Percentiles rank a stretch among this genome's conserved stretches.
These are phyloP conservation scores for Hebeloma cylindrosporum DNA, from an alignment of 768 basidiomycete genomes.

Conservation along the genomic window DNA sequence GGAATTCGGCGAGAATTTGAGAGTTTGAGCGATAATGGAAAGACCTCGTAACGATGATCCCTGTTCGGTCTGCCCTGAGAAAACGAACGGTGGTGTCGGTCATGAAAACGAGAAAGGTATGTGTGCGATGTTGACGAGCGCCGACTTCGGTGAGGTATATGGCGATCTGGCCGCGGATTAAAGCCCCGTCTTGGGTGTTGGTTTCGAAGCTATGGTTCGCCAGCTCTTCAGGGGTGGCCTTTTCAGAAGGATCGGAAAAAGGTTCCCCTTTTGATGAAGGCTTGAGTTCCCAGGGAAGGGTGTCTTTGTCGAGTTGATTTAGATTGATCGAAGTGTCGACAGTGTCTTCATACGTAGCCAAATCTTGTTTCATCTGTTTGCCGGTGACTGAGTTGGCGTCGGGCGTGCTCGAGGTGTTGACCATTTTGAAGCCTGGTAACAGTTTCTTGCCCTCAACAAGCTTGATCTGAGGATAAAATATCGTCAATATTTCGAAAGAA, in stretches of 20 bases:
- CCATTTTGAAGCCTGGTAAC: conserved; percentile 7
- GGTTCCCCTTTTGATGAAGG: conserved; percentile 8
- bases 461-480: conserved; percentile 1
- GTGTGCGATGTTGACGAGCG: conserved; percentile 28
- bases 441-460: neutral
- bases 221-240: neutral
- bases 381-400: neutral
- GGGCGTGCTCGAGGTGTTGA: conserved; percentile 4
- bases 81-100: conserved; percentile 25
- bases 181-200: neutral
- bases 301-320: neutral
- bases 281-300: conserved; percentile 20
- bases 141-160: conserved; percentile 20
- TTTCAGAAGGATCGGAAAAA: conserved; percentile 6
- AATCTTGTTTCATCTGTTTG: conserved; percentile 8
- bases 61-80: conserved; percentile 34
- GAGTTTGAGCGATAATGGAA: conserved; percentile 25
- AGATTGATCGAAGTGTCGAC: neutral
- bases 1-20: conserved; percentile 25
- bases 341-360: neutral
- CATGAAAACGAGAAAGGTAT: conserved; percentile 28
- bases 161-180: conserved; percentile 24
- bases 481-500: neutral
- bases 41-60: conserved; percentile 26
- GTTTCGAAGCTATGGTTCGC: too few relatives aligned